Base-by-base conservation (phyloP, 1,284 basidiomycete genomes). In the Malassezia sp. region DNA sequence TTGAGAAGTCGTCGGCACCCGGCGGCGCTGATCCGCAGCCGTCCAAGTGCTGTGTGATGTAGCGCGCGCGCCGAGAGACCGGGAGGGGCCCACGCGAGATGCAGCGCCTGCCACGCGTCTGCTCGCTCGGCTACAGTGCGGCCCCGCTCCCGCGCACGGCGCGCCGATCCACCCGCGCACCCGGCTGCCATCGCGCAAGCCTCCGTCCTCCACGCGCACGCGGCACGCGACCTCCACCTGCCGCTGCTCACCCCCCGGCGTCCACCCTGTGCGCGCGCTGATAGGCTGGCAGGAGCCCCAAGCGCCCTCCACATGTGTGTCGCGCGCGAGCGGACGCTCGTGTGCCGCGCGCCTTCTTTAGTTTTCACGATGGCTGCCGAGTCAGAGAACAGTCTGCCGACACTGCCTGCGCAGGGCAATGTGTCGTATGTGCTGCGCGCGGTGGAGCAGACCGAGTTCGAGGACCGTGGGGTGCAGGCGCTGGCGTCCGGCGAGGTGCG, bases 371-470 rank as follows among this genome's bases (percentile, higher is more conserved):
- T 27, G 39, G 10, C 28, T 4, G 14, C 12, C n/a, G n/a, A n/a
- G n/a, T n/a, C n/a, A n/a, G 61, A 67, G 46, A 67, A 67, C 49
- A 57, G 61, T 26, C 46, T 67, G 24, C 41, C 48, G n/a, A 56
- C 58, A 34, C 48, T 50, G 28, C 50, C 57, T 17, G 65, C 56
- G 5, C 34, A 61, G 36, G 59, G 58, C 37, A 88, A 87, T 71
- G 78, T 75, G 39, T 85, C 84, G 9, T 85, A 88, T 66, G 82
- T 89, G 41, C 76, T 90, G 40, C 77, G 78, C 39, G 78, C 75
- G 38, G 74, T 87, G 57, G 76, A 85, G n/a, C 75, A 84, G 42
- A 79, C 82, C 50, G 74, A 73, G 36, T 88, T 79, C 60, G 84
- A 88, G 61, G 75, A 85, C 57, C 76, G 84, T 3, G 81, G 83